Evolutionary conservation across 305 asterid genomes (phyloP).

Genomic region (Solanum hybrid): DNA sequence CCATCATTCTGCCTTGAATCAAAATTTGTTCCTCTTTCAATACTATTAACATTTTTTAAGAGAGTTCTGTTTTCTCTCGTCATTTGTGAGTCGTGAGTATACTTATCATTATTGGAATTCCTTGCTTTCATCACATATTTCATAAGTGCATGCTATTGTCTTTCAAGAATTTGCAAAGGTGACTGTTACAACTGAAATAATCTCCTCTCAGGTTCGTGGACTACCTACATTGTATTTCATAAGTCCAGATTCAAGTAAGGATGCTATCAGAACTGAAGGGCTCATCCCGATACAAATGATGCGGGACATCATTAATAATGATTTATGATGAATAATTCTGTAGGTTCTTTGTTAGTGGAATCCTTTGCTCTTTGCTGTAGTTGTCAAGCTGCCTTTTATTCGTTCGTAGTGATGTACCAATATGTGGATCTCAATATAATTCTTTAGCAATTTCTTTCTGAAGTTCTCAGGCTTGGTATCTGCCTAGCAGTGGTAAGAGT

Average conservation of each 20-base stretch:
- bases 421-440: background rate
- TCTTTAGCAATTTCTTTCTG: background rate
- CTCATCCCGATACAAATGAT: conserved; percentile 88
- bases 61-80: background rate
- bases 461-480: background rate
- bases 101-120: background rate
- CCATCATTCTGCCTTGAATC: background rate
- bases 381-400: background rate
- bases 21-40: background rate
- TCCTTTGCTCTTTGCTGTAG: background rate
- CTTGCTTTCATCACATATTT: background rate
- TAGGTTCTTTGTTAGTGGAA: background rate
- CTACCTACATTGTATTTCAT: conserved; percentile 79
- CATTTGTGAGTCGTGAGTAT: background rate
- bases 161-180: background rate
- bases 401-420: background rate
- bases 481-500: background rate
- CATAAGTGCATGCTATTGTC: background rate
- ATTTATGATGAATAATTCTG: conserved; percentile 35
- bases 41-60: background rate
- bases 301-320: conserved; percentile 74
- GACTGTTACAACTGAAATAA: background rate
- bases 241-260: conserved; percentile 79
- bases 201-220: conserved; percentile 68
- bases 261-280: conserved; percentile 90